Evolutionary conservation across 2,329 filamentous ascomycete genomes (phyloP).

Genomic region (Aspergillus ibericus): DNA sequence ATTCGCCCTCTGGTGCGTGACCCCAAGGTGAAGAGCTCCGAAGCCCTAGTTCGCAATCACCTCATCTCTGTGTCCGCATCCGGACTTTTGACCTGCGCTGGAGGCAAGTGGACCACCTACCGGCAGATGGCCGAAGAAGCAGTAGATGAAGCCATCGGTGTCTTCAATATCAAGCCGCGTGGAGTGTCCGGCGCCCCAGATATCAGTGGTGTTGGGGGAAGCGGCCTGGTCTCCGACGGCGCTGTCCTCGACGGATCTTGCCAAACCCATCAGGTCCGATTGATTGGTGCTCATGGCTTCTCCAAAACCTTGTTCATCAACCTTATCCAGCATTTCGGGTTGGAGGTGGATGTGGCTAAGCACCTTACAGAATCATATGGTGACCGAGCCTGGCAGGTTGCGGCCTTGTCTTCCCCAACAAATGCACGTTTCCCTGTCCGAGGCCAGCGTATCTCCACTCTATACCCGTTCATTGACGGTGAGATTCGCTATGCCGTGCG

Average conservation of each 20-base stretch:
- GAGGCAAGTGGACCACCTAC: constrained; percentile 92
- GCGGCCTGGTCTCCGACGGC: constrained; percentile 68
- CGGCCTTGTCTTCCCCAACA: constrained; percentile 74
- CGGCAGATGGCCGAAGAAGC: constrained; percentile 90
- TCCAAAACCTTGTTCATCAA: constrained; percentile 93
- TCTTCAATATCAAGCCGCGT: constrained; percentile 63
- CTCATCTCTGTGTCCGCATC: constrained; percentile 76
- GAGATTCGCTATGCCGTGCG: constrained; percentile 85
- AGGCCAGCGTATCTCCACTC: constrained; percentile 72
- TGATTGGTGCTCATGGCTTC: constrained; percentile 83
- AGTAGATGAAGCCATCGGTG: constrained; percentile 73
- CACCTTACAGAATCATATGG: constrained; percentile 86
- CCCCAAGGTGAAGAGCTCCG: constrained; percentile 79
- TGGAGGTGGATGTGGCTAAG: constrained; percentile 89
- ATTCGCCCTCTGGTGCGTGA: constrained; percentile 84
- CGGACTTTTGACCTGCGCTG: constrained; percentile 79
- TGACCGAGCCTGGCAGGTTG: constrained; percentile 89
- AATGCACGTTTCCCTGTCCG: constrained; percentile 78
- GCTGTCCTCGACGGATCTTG: constrained; percentile 71
- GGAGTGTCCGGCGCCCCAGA: constrained; percentile 62
- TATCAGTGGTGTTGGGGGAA: constrained; percentile 70
- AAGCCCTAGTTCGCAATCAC: constrained; percentile 85
- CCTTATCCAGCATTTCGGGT: constrained; percentile 86
- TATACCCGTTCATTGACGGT: constrained; percentile 90
- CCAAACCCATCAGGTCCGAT: constrained; percentile 78